Base-by-base conservation (phyloP, 1,284 basidiomycete genomes). In the Pterulicium gracile region DNA sequence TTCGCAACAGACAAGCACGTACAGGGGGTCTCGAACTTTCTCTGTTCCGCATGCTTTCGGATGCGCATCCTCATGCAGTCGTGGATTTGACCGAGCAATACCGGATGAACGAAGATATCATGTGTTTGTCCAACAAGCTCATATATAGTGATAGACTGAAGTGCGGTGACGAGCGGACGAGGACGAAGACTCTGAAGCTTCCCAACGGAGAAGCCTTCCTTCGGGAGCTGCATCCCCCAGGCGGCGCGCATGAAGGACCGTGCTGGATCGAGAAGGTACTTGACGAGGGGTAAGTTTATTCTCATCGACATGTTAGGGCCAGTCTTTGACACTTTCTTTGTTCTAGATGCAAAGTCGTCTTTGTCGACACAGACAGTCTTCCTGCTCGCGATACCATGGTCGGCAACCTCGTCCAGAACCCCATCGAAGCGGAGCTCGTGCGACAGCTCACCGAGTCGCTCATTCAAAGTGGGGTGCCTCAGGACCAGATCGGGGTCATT, bases 21-120 rank as follows among this genome's bases (percentile, higher is more conserved):
- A 77, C 79, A 55, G 88, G 84, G 2, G 96, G 95, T 0, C 68
- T 98, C 20, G 92, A 97, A 52, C 70, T 88, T 1, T 94, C 90
- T 0, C 73, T 98, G 5, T 99, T 99, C 71, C 80, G 88, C 43
- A 73, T 82, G 1, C 74, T 98, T 2, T 90, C 88, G 0, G 84
- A 92, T 41, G 81, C 85, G 0, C 89, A 97, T 56, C 89, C 90
- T 0, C 64, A 79, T 17, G 80, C 91, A 1, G 85, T 97, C 36
- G 77, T 87, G 15, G 83, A 93, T 52, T 73, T 98, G 23, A 75
- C 78, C 0, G 72, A 84, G 45, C 95, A 99, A 60, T 99, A 98
- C 60, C 75, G 96, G 46, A 98, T 98, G 95, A 97, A 95, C 61
- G 78, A 77, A 48, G 92, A 96, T 50, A 98, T 99, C 58, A 98